Evolutionary conservation across 2,329 filamentous ascomycete genomes (phyloP).

Genomic region (Aspergillus sergii): DNA sequence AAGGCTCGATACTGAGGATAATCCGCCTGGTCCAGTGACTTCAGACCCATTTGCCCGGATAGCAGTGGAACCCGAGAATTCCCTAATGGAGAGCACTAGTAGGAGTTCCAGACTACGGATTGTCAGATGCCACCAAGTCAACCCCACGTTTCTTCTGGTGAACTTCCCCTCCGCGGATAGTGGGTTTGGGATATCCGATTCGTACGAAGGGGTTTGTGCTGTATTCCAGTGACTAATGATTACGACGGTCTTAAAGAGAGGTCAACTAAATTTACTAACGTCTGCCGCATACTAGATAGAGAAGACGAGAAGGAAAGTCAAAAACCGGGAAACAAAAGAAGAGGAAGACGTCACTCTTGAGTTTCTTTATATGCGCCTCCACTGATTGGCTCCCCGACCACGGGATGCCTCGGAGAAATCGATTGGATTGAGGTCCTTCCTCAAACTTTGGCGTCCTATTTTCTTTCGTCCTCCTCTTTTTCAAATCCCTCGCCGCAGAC

Average conservation of each 20-base stretch:
- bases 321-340: neutral
- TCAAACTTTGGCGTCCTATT: constrained; percentile 5
- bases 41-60: constrained; percentile 3
- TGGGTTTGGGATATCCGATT: neutral
- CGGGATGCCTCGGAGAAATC: constrained; percentile 21
- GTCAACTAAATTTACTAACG: neutral
- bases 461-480: constrained; percentile 7
- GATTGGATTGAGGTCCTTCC: neutral
- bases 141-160: neutral
- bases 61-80: constrained; percentile 4
- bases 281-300: neutral
- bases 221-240: neutral
- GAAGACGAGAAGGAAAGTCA: neutral
- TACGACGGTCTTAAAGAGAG: neutral
- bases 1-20: neutral
- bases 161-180: neutral
- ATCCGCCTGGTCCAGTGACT: neutral
- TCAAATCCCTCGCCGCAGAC: neutral
- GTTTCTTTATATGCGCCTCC: constrained; percentile 16
- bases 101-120: neutral
- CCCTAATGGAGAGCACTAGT: neutral
- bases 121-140: neutral
- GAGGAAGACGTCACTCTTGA: constrained; percentile 17
- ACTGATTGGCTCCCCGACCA: constrained; percentile 20
- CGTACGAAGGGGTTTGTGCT: neutral